Evolutionary conservation across 768 basidiomycete species (phyloP), one percentile per base, ranked within the genome.

Genomic region (Neoboletus brunneissimus): DNA sequence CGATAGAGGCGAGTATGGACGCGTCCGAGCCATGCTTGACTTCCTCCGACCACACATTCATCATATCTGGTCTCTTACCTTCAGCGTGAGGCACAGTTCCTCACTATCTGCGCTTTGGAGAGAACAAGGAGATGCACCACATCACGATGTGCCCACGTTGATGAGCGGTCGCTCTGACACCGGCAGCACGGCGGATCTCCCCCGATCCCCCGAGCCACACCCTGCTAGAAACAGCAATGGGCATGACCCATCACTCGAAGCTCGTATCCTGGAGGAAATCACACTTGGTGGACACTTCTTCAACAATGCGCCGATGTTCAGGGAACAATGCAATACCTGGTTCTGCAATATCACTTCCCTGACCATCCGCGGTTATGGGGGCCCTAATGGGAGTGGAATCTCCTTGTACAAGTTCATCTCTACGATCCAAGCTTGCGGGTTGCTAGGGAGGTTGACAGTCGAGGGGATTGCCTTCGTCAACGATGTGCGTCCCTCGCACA

Each of bases 401-500:
- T 59, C 58, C 38, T 27, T 59, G 34, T 31, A 52, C 32, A 10
- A 18, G 18, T 53, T 59, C 27, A 25, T 59, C 32, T 22, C 49
- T 8, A 31, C 20, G 9, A 22, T 58, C 15, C 40, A 59, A 41
- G 25, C 22, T 9, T 59, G 44, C 12, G 18, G 11, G 4, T 31
- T 22, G 9, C 20, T 59, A 22, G n/a, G 47, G 48, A 59, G 10
- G 32, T 29, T 59, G 38, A 46, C 38, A 4, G 34, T 59, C 8
- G 57, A 59, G 38, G 40, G 53, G 34, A 9, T 59, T 15, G 3
- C 32, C 22, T 59, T 59, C 18, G 22, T 42, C 57, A 46, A 59
- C 45, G 49, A 59, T 22, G 16, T 59, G 7, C 49, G 38, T 31
- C 20, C 43, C 31, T 58, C 43, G 23, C 15, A 42, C 35, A 47